phyloP scores from a whole-genome alignment of 2,329 filamentous ascomycete genomes.

The Fusarium brachygibbosum region DNA sequence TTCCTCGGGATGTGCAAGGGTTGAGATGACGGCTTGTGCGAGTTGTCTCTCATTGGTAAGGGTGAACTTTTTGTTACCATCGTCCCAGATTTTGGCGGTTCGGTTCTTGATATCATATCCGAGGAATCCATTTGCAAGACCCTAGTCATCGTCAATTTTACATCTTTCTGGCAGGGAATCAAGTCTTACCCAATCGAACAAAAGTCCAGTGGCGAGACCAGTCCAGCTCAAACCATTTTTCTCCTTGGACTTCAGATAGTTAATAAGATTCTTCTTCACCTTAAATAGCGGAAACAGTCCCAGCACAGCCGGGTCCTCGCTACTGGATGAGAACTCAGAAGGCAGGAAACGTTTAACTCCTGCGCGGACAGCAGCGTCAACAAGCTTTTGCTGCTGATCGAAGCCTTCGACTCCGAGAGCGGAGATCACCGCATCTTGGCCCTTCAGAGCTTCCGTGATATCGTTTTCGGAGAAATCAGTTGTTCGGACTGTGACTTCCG shows the following conservation, averaged over 20 bases:
- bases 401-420: not conserved
- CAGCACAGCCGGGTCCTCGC: not conserved
- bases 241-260: constrained; percentile 6
- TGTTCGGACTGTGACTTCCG: not conserved
- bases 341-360: not conserved
- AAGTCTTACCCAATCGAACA: constrained; percentile 9
- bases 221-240: constrained; percentile 11
- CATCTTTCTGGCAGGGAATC: fast-evolving
- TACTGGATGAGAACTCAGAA: constrained; percentile 3
- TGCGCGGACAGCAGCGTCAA: not conserved
- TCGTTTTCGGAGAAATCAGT: constrained; percentile 9
- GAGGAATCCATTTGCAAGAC: constrained; percentile 3
- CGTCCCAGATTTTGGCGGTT: constrained; percentile 6
- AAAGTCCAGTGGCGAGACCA: constrained; percentile 1
- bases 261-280: constrained; percentile 4
- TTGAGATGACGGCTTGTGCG: not conserved
- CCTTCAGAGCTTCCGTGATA: not conserved
- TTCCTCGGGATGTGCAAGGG: not conserved
- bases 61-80: constrained; percentile 6
- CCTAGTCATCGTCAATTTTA: not conserved
- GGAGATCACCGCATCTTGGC: constrained; percentile 6
- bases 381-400: not conserved
- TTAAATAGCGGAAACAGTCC: not conserved
- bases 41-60: constrained; percentile 7
- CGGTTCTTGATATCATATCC: not conserved